Conservation (phyloP, 495 filamentous ascomycete genomes). For the Podospora bellae-mahoneyi region DNA sequence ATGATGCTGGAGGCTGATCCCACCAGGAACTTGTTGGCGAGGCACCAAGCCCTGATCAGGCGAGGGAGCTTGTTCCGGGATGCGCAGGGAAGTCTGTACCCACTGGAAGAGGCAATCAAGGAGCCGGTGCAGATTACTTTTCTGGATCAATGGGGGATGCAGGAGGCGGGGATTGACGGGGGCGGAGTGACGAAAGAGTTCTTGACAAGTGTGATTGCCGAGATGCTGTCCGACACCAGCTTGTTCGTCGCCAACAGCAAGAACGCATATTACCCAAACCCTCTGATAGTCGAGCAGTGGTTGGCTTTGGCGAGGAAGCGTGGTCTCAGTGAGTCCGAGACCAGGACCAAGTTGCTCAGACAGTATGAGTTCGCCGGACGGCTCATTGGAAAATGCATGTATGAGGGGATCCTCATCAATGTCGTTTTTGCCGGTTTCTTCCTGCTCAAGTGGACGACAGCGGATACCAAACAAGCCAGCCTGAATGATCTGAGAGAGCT, state of each 20-base stretch:
- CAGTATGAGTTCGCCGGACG: slow-evolving; percentile 91
- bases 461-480: slow-evolving; percentile 73
- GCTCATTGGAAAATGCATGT: slow-evolving; percentile 93
- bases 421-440: slow-evolving; percentile 94
- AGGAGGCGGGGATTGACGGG: slow-evolving; percentile 93
- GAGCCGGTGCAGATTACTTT: slow-evolving; percentile 98
- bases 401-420: slow-evolving; percentile 95
- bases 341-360: slow-evolving; percentile 60
- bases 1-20: slow-evolving; percentile 48
- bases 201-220: slow-evolving; percentile 79
- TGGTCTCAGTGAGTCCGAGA: slow-evolving; percentile 49
- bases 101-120: slow-evolving; percentile 76
- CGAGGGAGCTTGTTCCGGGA: slow-evolving; percentile 81
- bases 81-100: slow-evolving; percentile 80
- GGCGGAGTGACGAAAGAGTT: slow-evolving; percentile 99
- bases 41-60: slow-evolving; percentile 77
- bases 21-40: slow-evolving; percentile 35
- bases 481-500: slow-evolving; percentile 91
- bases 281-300: slow-evolving; percentile 69
- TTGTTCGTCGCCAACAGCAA: slow-evolving; percentile 82
- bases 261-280: slow-evolving; percentile 87
- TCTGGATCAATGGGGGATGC: slow-evolving; percentile 80
- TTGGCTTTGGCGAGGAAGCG: slow-evolving; percentile 55
- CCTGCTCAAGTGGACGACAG: slow-evolving; percentile 81
- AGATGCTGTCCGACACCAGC: slow-evolving; percentile 64